Percentiles rank a stretch among this genome's conserved stretches.
Evolutionary conservation across 2,329 filamentous ascomycete species (phyloP).

Genomic region (Rhytidhysteron rufulum): DNA sequence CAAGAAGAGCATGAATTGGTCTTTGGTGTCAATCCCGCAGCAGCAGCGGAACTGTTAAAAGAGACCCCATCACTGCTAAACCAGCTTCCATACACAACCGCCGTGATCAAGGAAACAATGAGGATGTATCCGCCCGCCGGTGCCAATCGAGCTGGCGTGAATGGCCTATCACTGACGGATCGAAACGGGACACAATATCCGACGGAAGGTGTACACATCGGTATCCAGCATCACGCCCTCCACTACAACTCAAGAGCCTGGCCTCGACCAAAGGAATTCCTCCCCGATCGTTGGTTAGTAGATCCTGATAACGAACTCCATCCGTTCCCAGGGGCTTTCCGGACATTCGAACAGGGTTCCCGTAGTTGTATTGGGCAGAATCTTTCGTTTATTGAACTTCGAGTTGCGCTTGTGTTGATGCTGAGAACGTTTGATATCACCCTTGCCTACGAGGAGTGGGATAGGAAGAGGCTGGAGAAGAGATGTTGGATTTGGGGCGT

Average conservation of each 20-base stretch:
- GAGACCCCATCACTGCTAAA: slow-evolving; percentile 25
- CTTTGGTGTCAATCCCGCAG: slow-evolving; percentile 19
- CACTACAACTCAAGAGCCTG: slow-evolving; percentile 14
- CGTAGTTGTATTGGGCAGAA: slow-evolving; percentile 33
- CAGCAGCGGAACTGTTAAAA: slow-evolving; percentile 10
- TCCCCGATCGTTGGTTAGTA: slow-evolving; percentile 20
- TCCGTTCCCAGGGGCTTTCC: slow-evolving; percentile 19
- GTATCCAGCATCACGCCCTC: slow-evolving; percentile 8
- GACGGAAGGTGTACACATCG: slow-evolving; percentile 10
- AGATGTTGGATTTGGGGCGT: not conserved
- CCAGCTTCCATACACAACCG: slow-evolving; percentile 23
- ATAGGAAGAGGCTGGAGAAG: not conserved
- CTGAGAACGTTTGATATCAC: slow-evolving; percentile 14
- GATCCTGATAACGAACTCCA: slow-evolving; percentile 4
- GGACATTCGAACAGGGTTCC: slow-evolving; percentile 39
- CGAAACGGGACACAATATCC: slow-evolving; percentile 8
- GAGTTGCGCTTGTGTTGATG: slow-evolving; percentile 17
- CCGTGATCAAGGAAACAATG: slow-evolving; percentile 34
- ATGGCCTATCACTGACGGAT: slow-evolving; percentile 12
- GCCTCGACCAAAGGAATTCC: slow-evolving; percentile 12
- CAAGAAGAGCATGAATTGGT: slow-evolving; percentile 27
- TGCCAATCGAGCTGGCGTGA: slow-evolving; percentile 16
- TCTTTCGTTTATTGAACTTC: slow-evolving; percentile 33
- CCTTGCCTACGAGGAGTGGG: slow-evolving; percentile 2
- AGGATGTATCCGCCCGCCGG: slow-evolving; percentile 31